Evolutionary conservation across 257 asterid species (phyloP).

Genomic region (Fraxinus quadrangulata): DNA sequence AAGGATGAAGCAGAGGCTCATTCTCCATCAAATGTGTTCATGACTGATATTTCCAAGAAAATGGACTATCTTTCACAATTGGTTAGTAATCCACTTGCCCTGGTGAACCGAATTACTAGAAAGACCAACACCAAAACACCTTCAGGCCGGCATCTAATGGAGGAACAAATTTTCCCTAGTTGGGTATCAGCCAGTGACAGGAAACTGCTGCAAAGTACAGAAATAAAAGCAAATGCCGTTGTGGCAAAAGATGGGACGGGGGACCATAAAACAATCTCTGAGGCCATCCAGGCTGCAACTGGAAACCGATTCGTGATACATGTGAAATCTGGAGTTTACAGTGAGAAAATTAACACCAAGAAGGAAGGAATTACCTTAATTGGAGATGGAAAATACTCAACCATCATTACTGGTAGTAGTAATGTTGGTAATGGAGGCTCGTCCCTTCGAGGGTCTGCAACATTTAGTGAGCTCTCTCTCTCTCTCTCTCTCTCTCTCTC

Average conservation of each 20-base stretch:
- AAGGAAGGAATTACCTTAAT: constrained; percentile 76
- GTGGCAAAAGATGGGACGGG: constrained; percentile 87
- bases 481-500: constrained; percentile 9
- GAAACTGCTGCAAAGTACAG: constrained; percentile 46
- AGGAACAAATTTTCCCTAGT: constrained; percentile 36
- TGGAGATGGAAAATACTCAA: constrained; percentile 76
- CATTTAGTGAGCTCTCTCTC: constrained; percentile 51
- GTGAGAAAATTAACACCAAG: constrained; percentile 51
- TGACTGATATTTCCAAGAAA: constrained; percentile 45
- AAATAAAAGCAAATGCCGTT: constrained; percentile 48
- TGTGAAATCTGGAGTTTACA: constrained; percentile 73
- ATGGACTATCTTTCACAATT: constrained; percentile 58
- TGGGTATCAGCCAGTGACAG: constrained; percentile 55
- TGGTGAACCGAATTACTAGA: constrained; percentile 50
- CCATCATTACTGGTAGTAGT: constrained; percentile 44
- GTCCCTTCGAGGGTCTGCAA: constrained; percentile 56
- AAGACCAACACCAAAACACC: neutral
- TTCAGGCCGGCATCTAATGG: constrained; percentile 22
- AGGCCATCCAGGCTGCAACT: constrained; percentile 55
- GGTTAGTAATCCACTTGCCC: constrained; percentile 63
- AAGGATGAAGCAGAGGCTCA: constrained; percentile 49
- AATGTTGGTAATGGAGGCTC: constrained; percentile 60
- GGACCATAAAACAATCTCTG: constrained; percentile 50
- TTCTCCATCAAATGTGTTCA: constrained; percentile 33
- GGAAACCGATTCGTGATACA: constrained; percentile 67